Evolutionary conservation across 495 filamentous ascomycete genomes (phyloP).

Genomic region (Penicillium simplicissimum): DNA sequence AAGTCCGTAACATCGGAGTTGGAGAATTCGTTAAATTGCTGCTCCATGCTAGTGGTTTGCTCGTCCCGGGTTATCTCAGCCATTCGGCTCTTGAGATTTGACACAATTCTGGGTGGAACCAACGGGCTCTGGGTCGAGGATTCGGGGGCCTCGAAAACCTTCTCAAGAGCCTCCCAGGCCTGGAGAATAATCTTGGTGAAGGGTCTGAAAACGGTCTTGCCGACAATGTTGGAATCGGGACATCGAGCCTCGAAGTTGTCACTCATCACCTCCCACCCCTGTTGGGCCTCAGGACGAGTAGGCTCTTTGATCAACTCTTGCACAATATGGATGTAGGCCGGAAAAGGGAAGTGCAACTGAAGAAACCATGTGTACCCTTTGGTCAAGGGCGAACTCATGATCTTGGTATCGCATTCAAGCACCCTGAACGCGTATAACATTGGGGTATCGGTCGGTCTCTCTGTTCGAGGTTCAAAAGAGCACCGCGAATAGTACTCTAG

Average conservation of each 20-base stretch:
- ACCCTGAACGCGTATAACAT: constrained; percentile 42
- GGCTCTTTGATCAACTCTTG: constrained; percentile 48
- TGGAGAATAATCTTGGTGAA: constrained; percentile 48
- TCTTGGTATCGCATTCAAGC: constrained; percentile 51
- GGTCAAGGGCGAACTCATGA: constrained; percentile 48
- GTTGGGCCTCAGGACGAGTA: constrained; percentile 25
- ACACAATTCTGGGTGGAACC: constrained; percentile 43
- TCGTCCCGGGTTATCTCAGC: constrained; percentile 24
- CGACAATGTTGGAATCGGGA: constrained; percentile 4
- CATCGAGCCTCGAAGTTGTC: constrained; percentile 51
- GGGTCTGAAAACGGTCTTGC: constrained; percentile 40
- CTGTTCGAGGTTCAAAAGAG: constrained; percentile 22
- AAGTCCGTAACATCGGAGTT: background rate
- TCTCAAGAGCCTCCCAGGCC: constrained; percentile 45
- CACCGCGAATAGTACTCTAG: constrained; percentile 45
- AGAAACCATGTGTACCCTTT: constrained; percentile 49
- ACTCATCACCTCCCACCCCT: constrained; percentile 51
- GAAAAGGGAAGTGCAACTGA: constrained; percentile 53
- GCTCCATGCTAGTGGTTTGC: background rate
- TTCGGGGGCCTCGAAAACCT: constrained; percentile 18
- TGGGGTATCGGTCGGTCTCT: constrained; percentile 38
- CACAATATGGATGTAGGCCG: constrained; percentile 51
- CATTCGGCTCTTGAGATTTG: constrained; percentile 23
- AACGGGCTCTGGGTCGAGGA: constrained; percentile 12
- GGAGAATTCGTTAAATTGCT: background rate